Percentiles rank a stretch among this genome's conserved stretches.
These are phyloP conservation scores for Enteropsectra breve DNA, from an alignment of 371 early-diverging fungal genomes.

Conservation along the genomic window DNA sequence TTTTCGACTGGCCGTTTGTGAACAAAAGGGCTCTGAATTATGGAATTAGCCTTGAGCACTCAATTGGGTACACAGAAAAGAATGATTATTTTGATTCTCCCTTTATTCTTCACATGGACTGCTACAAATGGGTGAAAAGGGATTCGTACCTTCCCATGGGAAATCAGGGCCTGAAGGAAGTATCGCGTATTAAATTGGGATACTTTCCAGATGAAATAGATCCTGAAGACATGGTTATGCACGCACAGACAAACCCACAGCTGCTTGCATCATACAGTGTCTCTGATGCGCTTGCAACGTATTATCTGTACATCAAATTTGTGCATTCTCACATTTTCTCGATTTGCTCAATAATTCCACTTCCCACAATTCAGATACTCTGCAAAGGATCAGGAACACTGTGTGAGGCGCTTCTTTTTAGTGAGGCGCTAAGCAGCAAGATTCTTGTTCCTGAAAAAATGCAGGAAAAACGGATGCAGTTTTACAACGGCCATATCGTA, in stretches of 20 bases:
- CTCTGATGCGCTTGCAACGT: conserved; percentile 97
- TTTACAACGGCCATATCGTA: conserved; percentile 77
- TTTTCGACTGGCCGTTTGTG: conserved; percentile 97
- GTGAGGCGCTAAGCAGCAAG: conserved; percentile 71
- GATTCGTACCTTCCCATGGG: conserved; percentile 94
- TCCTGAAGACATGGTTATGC: conserved; percentile 89
- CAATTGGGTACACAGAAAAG: conserved; percentile 72
- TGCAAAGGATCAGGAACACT: conserved; percentile 91
- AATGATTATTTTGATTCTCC: conserved; percentile 59
- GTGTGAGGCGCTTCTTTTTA: conserved; percentile 92
- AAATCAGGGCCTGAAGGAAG: conserved; percentile 85
- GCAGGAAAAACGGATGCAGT: conserved; percentile 66
- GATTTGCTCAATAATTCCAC: conserved; percentile 91
- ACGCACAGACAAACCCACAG: conserved; percentile 82
- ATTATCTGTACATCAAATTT: conserved; percentile 95
- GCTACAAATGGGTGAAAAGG: conserved; percentile 94
- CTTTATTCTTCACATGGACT: conserved; percentile 90
- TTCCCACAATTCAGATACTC: conserved; percentile 84
- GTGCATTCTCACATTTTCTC: conserved; percentile 98
- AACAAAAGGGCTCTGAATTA: conserved; percentile 65
- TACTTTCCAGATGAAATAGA: conserved; percentile 96
- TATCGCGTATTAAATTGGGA: conserved; percentile 84
- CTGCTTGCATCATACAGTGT: conserved; percentile 94
- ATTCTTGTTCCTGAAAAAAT: conserved; percentile 87
- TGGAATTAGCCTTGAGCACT: conserved; percentile 61